Base-by-base conservation (phyloP, 345 rosid species). In the Pistacia atlantica region DNA sequence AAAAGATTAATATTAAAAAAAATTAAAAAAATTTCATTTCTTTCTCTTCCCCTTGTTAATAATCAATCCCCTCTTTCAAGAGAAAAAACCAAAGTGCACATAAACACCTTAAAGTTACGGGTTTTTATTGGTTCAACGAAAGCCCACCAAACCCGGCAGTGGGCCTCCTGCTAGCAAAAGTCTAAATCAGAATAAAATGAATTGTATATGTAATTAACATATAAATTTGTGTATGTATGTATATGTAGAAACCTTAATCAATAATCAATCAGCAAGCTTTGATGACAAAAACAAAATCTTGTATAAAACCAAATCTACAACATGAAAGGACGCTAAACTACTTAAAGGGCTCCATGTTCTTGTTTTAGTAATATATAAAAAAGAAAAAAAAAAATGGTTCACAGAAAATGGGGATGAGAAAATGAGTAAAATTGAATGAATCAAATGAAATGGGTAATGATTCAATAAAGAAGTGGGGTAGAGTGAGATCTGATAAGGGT, bases 71-170 rank as follows among this genome's bases (percentile, higher is more conserved):
- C 46, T 42, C 46, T 42, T 7, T 42, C 48, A 80, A 65, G 54
- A 56, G 52, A 8, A 25, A 46, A 14, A 78, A 81, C 60, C 42
- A 52, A 75, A 78, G 83, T 71, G 72, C 73, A 57, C 70, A 22
- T 25, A 63, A 64, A 69, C 69, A 18, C 12, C 8, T 45, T 7
- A 72, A 56, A 46, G 49, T 63, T 11, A 65, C 25, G 81, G 81
- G 85, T 60, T 82, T 82, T 77, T 73, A 77, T 81, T 65, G 80
- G 84, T 73, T 67, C 20, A 54, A 59, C 76, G 69, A 77, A 75
- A 83, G 86, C 86, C 91, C 90, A 86, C 90, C 91, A 80, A 86
- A 83, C 86, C 86, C 79, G 69, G 22, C 37, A 57, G 87, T 82
- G 89, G 87, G 85, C 89, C 86, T 78, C 74, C 82, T 63, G 10